Evolutionary conservation across 305 asterid species (phyloP), one percentile per base, ranked within the genome.

Genomic region (Striga hermonthica): DNA sequence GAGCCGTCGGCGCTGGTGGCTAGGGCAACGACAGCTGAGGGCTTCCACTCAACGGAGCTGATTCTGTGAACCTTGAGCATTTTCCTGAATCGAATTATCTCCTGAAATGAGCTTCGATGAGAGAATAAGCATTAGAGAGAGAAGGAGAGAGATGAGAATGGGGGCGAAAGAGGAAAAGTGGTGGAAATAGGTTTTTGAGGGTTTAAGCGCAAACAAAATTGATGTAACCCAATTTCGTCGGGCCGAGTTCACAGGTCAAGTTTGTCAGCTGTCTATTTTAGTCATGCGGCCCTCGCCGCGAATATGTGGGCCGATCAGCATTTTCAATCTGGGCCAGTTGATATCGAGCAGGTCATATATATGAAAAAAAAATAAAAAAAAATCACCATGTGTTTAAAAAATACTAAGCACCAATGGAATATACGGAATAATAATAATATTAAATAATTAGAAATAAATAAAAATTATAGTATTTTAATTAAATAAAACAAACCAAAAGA

Each of bases 1-100:
- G 93, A 84, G 43, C 85, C 86, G 75, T 94, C 96, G 72, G 81
- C 81, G 82, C 96, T 91, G 22, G 97, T 94, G 64, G 99, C 98
- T 80, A 94, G 70, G 40, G 98, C 97, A 8, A 94, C 84, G 4
- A 94, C 91, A 1, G 95, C 79, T 3, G 98, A 82, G 0, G 99
- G 99, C 5, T 78, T 81, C 98, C 98, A 94, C 56, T 88, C 95
- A 5, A 94, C 74, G 3, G 97, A 83, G 73, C 65, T 73, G 70
- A 79, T 80, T 39, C 86, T 70, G 66, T 86, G 69, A 9, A 87
- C 77, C 55, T 79, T 77, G 12, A 72, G 71, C 95, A 94, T 90
- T 63, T 67, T 75, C 48, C 31, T n/a, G 1, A 36, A 3, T 11
- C 22, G 47, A 1, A 38, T 22, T 45, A 45, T n/a, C 22, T 40